Evolutionary conservation across 345 rosid species (phyloP), one percentile per base, ranked within the genome.

Genomic region (Turritis glabra): DNA sequence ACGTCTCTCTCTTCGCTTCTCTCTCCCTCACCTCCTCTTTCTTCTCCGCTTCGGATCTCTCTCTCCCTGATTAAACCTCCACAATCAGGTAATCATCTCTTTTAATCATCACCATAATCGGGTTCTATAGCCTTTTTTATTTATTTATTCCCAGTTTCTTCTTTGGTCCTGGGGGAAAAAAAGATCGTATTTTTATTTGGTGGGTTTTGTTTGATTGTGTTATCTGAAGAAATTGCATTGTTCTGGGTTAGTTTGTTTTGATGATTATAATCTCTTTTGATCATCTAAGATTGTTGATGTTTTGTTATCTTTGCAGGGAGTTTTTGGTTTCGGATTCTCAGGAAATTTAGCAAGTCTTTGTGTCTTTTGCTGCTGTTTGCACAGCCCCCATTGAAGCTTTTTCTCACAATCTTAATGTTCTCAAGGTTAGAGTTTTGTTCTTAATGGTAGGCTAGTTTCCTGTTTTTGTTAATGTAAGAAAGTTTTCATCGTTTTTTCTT

Each of bases 361-460:
- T 77, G 76, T 77, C 76, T 70, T 64, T 22, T 38, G 35, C 67
- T 71, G 76, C 80, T 77, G 67, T 69, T 77, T 71, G 67, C 80
- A 35, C 17, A 27, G 67, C 67, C 76, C 72, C 76, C 67, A 22
- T 22, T 76, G 64, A 57, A 67, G 46, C 68, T 75, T 57, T 46
- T 57, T 48, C 32, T 73, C 64, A 3, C 63, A 21, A 44, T 25
- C 53, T 77, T 70, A 47, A 77, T 77, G 72, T 77, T 71, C 60
- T 56, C 47, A 77, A 77, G 80, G 80, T 77, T 13, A 19, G 72
- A 25, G 9, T 29, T 26, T n/a, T 25, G 0, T 35, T 66, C 19
- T 29, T 18, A 0, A 18, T 62, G 21, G 30, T 35, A 21, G 26
- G 30, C 14, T 63, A 21, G 71, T 32, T 43, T 64, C 48, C 3